Conservation (phyloP, 1,139 yeast genomes). For the Sugiyamaella japonica region DNA sequence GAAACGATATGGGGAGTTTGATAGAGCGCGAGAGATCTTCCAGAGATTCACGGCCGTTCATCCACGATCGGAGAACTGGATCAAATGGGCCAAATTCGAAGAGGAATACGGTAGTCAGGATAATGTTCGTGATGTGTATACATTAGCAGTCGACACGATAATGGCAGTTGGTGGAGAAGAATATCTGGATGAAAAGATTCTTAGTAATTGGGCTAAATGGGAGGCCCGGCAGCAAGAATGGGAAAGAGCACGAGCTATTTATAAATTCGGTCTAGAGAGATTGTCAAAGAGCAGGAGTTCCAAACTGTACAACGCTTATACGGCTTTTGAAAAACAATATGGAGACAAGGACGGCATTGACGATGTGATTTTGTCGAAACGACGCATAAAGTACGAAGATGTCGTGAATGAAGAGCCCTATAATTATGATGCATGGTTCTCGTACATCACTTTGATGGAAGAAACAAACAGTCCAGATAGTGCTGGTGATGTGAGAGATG, state of each 20-base stretch:
- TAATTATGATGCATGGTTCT: conserved; percentile 85
- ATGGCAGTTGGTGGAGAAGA: conserved; percentile 28
- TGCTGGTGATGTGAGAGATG: conserved; percentile 36
- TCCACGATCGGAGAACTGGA: conserved; percentile 64
- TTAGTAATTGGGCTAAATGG: conserved; percentile 68
- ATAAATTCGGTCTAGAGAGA: conserved; percentile 51
- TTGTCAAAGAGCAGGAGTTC: conserved; percentile 48
- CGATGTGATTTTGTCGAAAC: conserved; percentile 51
- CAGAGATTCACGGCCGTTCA: conserved; percentile 55
- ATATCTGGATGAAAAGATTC: conserved; percentile 44
- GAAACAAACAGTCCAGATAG: conserved; percentile 38
- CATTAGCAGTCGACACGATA: conserved; percentile 61
- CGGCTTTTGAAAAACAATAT: conserved; percentile 64
- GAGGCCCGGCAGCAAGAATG: conserved; percentile 62
- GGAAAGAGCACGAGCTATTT: conserved; percentile 69
- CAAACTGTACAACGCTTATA: conserved; percentile 49
- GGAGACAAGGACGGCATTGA: conserved; percentile 60
- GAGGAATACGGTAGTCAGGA: conserved; percentile 50
- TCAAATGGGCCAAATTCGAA: conserved; percentile 62
- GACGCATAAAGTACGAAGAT: conserved; percentile 57
- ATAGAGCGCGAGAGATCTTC: conserved; percentile 58
- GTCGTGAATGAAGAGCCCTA: conserved; percentile 49
- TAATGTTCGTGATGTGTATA: conserved; percentile 62
- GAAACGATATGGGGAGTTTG: conserved; percentile 59
- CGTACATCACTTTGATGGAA: conserved; percentile 53